phyloP scores from a whole-genome alignment of 1,284 basidiomycete species.

The Exobasidium rhododendri region DNA sequence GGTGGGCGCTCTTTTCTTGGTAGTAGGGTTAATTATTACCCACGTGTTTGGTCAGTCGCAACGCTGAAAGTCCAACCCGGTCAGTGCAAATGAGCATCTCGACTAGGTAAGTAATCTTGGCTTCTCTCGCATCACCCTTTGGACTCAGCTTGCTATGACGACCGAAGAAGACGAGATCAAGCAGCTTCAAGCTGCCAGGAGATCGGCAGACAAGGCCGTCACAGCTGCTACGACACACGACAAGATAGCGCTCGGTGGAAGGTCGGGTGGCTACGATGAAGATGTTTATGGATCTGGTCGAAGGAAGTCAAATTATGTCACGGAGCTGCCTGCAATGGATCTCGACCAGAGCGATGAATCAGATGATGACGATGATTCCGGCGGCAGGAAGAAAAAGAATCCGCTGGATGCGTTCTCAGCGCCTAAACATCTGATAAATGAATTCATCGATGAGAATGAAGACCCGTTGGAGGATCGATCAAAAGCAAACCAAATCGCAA shows the following conservation, averaged over 20 bases:
- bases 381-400: slow-evolving; percentile 23
- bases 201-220: slow-evolving; percentile 21
- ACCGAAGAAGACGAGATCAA: slow-evolving; percentile 3
- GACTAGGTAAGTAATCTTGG: too few species aligned
- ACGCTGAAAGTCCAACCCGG: too few species aligned
- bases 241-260: slow-evolving; percentile 23
- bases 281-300: slow-evolving; percentile 32
- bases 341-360: slow-evolving; percentile 15
- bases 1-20: too few species aligned
- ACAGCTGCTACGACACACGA: slow-evolving; percentile 32
- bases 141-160: neutral
- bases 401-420: slow-evolving; percentile 63
- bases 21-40: too few species aligned
- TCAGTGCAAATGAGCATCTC: too few species aligned
- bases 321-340: slow-evolving; percentile 30
- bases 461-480: slow-evolving; percentile 93
- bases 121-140: too few species aligned
- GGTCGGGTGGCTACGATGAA: slow-evolving; percentile 33
- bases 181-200: neutral
- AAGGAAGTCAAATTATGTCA: slow-evolving; percentile 37
- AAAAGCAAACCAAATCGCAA: slow-evolving; percentile 85
- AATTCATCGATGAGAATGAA: slow-evolving; percentile 84
- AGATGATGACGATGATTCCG: slow-evolving; percentile 32
- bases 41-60: too few species aligned
- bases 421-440: slow-evolving; percentile 88